These are phyloP conservation scores for Catunica adiposa DNA, from an alignment of 2,329 filamentous ascomycete species.

Conservation along the genomic window DNA sequence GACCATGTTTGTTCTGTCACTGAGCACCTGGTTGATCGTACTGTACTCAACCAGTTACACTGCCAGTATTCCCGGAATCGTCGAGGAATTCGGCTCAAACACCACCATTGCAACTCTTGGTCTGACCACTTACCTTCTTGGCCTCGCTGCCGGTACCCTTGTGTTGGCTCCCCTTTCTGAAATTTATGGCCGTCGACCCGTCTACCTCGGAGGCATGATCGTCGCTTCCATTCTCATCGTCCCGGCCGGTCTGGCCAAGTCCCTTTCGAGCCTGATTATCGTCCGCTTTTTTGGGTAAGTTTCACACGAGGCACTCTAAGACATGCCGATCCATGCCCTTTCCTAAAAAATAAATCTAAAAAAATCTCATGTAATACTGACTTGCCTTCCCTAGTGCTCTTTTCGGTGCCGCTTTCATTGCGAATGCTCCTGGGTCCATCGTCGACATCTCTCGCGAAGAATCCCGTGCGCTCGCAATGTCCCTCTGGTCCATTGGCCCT, in stretches of 20 bases:
- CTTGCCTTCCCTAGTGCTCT: constrained; percentile 31
- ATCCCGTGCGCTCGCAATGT: constrained; percentile 66
- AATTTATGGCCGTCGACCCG: constrained; percentile 49
- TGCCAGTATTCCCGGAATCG: constrained; percentile 51
- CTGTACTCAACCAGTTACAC: constrained; percentile 69
- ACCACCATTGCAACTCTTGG: constrained; percentile 54
- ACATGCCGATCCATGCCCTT: constrained; percentile 5
- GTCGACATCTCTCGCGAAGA: constrained; percentile 71
- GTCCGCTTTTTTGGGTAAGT: constrained; percentile 54
- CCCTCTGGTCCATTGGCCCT: constrained; percentile 67
- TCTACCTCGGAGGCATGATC: constrained; percentile 50
- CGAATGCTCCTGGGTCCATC: constrained; percentile 67
- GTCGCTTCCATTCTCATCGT: constrained; percentile 54
- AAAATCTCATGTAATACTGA: constrained; percentile 17
- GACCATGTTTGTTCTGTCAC: constrained; percentile 29
- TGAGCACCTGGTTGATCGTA: constrained; percentile 36
- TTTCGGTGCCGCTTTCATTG: constrained; percentile 64
- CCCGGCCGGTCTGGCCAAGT: constrained; percentile 53
- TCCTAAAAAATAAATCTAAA: constrained; percentile 16
- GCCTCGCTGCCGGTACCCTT: constrained; percentile 54
- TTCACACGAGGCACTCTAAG: constrained; percentile 15
- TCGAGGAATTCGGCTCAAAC: constrained; percentile 44
- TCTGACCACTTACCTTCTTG: constrained; percentile 62
- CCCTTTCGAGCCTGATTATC: constrained; percentile 50
- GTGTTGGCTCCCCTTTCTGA: constrained; percentile 60